Conservation (phyloP, 2,329 filamentous ascomycete species). For the Aspergillus cejpii region DNA sequence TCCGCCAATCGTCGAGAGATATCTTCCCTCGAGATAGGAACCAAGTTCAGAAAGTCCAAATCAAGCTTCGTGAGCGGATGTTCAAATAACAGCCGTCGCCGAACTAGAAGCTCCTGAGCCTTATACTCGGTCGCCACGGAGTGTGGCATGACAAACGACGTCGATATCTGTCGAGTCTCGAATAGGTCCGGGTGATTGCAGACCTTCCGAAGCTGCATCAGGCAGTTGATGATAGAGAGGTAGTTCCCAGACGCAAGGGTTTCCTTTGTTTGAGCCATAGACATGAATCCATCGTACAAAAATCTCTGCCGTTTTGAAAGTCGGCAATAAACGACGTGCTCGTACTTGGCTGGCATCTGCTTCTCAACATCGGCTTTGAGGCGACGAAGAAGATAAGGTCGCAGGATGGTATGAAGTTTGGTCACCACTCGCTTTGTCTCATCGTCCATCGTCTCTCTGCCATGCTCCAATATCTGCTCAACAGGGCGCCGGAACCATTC, state of each 20-base stretch:
- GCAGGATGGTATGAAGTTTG: constrained; percentile 87
- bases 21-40: constrained; percentile 64
- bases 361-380: constrained; percentile 97
- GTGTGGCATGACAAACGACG: constrained; percentile 83
- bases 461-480: constrained; percentile 91
- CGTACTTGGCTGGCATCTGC: constrained; percentile 97
- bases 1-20: constrained; percentile 50
- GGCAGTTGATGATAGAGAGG: constrained; percentile 93
- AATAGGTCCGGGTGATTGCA: constrained; percentile 98
- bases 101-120: constrained; percentile 63
- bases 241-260: constrained; percentile 91
- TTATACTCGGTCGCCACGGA: constrained; percentile 71
- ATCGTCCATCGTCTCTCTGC: constrained; percentile 86
- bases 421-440: constrained; percentile 86
- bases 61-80: constrained; percentile 60
- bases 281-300: constrained; percentile 93
- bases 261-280: constrained; percentile 77
- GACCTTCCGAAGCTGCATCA: constrained; percentile 95
- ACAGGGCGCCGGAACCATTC: constrained; percentile 94
- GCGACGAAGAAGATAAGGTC: constrained; percentile 83
- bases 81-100: constrained; percentile 57
- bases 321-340: constrained; percentile 92
- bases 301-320: constrained; percentile 92
- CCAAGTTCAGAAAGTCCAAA: constrained; percentile 70
- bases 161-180: constrained; percentile 91